Base-by-base conservation (phyloP, 164 flowering plant species). In the Aristolochia fimbriata region DNA sequence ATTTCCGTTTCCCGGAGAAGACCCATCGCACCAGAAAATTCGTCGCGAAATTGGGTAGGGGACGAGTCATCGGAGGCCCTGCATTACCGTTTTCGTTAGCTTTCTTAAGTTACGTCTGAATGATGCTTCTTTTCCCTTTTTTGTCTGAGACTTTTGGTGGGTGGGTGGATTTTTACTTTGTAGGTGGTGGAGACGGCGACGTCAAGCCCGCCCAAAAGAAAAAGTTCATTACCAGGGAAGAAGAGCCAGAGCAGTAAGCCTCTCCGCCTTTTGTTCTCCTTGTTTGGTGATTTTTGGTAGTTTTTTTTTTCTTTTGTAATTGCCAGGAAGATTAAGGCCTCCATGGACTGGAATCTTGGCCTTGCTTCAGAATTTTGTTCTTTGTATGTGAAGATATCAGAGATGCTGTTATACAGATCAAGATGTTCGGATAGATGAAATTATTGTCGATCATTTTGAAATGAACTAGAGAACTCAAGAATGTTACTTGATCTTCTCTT, bases 171-270 rank as follows among this genome's bases (percentile, higher is more conserved):
- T 27, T 27, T 27, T 27, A 27, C 66, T 56, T 59, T 50, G 55
- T 55, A 82, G 95, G 90, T 25, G 92, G 84, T 30, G 86, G 81
- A 65, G 88, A 77, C 31, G 86, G 68, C 64, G 96, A 82, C 10
- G 37, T 68, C 50, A 83, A 83, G 74, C 74, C 74, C 57, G 79
- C 57, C 50, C 87, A 64, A 48, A 87, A 82, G 80, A 87, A 78
- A 80, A 92, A 92, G 66, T 92, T 92, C 70, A 89, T 92, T 65
- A 92, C 98, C 1, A 92, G 73, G 70, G 98, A 92, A 51, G 68
- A 91, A 76, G 98, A 92, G 69, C 98, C 98, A 43, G 75, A 89
- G 65, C 87, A 92, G 96, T 92, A 65, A 87, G 78, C 13, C 41
- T 21, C 31, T 27, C 30, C 30, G 30, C 60, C 23, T 51, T 65